Evolutionary conservation across 768 basidiomycete genomes (phyloP).

Genomic region (Collybia nuda): DNA sequence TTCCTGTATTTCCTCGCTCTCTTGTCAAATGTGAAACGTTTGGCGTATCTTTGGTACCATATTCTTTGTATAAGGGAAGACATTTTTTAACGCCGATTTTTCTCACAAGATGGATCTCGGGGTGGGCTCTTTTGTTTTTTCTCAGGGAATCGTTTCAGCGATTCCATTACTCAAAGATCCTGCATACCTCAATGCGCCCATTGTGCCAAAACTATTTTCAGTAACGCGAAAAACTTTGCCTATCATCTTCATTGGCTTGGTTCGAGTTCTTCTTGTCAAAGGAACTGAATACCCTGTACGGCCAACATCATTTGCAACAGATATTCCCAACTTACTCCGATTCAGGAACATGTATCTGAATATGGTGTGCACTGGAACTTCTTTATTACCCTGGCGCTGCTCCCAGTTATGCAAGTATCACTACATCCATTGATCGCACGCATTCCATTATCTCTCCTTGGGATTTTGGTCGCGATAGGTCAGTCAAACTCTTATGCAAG

Average conservation of each 20-base stretch:
- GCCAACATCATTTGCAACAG: neutral
- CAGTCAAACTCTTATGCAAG: constrained; percentile 15
- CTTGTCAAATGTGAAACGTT: constrained; percentile 94
- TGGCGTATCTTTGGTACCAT: constrained; percentile 86
- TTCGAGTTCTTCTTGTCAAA: constrained; percentile 85
- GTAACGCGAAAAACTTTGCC: constrained; percentile 64
- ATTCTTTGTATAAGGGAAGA: neutral
- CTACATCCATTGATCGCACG: constrained; percentile 64
- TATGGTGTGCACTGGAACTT: constrained; percentile 99
- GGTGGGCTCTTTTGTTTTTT: constrained; percentile 97
- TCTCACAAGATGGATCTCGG: constrained; percentile 89
- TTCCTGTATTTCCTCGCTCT: constrained; percentile 83
- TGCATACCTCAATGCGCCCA: constrained; percentile 44
- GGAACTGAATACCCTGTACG: constrained; percentile 91
- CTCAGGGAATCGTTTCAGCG: constrained; percentile 90
- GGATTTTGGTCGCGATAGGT: constrained; percentile 60
- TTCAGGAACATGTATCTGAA: constrained; percentile 89
- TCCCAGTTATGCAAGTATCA: constrained; percentile 71
- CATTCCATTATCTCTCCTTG: constrained; percentile 62
- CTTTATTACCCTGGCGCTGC: constrained; percentile 86
- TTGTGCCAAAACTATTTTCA: constrained; percentile 48
- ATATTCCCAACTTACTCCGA: neutral
- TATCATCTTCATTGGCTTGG: constrained; percentile 68
- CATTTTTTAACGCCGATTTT: constrained; percentile 3
- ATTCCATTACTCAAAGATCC: constrained; percentile 74